Conservation (phyloP, 1,139 yeast genomes). For the Suhomyces taliae region DNA sequence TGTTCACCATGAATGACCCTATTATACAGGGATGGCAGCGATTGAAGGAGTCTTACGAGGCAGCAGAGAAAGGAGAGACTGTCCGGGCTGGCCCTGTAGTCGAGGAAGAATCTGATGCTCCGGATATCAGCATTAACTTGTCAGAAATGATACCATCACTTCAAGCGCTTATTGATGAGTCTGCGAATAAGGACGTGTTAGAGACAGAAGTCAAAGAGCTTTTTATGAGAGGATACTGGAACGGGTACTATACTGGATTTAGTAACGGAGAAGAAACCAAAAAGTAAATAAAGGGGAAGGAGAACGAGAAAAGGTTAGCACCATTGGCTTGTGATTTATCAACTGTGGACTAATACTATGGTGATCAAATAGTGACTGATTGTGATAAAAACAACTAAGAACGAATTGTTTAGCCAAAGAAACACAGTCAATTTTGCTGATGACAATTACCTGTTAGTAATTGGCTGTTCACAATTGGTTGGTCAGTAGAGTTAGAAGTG, state of each 20-base stretch:
- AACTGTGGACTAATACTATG: too few species aligned
- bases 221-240: constrained; percentile 35
- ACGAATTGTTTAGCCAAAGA: too few species aligned
- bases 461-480: too few species aligned
- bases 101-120: neutral
- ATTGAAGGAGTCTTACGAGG: constrained; percentile 9
- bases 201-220: constrained; percentile 25
- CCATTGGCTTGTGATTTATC: too few species aligned
- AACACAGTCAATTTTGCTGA: too few species aligned
- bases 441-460: too few species aligned
- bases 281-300: neutral
- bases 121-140: neutral
- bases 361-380: too few species aligned
- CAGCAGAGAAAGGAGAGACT: neutral
- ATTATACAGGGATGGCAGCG: constrained; percentile 10
- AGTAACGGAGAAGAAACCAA: neutral
- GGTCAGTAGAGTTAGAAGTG: too few species aligned
- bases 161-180: constrained; percentile 2
- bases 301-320: neutral
- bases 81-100: neutral
- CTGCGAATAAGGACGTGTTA: constrained; percentile 14
- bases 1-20: neutral
- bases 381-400: too few species aligned
- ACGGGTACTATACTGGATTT: constrained; percentile 30
- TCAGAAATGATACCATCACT: constrained; percentile 5